Conservation (phyloP, 176 grass and related monocot species). For the Calamus simplicifolius region DNA sequence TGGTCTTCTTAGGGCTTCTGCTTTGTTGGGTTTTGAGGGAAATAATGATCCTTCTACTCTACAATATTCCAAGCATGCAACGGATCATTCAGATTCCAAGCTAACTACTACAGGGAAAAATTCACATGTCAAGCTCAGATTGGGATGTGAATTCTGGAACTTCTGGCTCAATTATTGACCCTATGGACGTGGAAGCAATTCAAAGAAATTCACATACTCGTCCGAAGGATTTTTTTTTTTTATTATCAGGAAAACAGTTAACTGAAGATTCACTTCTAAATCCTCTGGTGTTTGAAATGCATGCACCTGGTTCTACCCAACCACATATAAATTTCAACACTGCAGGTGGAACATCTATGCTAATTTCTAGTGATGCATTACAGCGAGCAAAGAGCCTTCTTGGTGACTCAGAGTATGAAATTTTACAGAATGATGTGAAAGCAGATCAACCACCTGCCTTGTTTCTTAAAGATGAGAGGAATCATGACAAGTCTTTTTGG, state of each 20-base stretch:
- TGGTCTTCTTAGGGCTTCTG: conserved; percentile 61
- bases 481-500: conserved; percentile 17
- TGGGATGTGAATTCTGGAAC: neutral
- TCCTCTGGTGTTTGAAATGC: conserved; percentile 19
- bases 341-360: conserved; percentile 47
- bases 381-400: conserved; percentile 68
- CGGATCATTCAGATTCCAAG: conserved; percentile 34
- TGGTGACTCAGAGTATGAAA: conserved; percentile 33
- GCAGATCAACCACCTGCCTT: conserved; percentile 10
- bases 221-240: conserved; percentile 7
- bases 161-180: neutral
- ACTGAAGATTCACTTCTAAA: conserved; percentile 23
- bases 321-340: conserved; percentile 55
- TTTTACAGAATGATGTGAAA: conserved; percentile 26
- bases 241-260: conserved; percentile 34
- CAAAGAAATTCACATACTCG: conserved; percentile 14
- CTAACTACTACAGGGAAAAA: conserved; percentile 29
- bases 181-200: neutral
- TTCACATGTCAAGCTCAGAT: conserved; percentile 18
- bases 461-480: conserved; percentile 24
- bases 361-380: conserved; percentile 61
- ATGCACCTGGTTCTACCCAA: conserved; percentile 18
- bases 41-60: conserved; percentile 36
- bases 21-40: conserved; percentile 70
- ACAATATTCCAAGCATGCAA: conserved; percentile 46